Conservation (phyloP, 345 rosid species). For the Acer campestre region DNA sequence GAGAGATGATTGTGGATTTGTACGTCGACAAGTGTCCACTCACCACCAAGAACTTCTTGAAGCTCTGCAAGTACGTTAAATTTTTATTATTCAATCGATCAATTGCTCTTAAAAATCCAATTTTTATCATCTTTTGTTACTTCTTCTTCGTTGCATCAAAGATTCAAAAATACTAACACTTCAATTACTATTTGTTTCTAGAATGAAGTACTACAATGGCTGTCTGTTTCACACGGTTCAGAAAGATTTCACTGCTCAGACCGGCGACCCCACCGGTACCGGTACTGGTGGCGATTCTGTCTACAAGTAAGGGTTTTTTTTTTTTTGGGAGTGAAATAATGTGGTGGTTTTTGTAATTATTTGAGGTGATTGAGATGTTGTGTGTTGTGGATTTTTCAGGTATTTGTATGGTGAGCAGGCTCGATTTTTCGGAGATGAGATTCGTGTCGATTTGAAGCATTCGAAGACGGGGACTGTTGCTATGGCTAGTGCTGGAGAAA, state of each 20-base stretch:
- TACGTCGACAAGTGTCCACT: conserved; percentile 66
- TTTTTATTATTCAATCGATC: too few relatives aligned
- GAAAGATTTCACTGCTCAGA: conserved; percentile 81
- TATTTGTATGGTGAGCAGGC: conserved; percentile 91
- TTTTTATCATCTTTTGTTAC: too few relatives aligned
- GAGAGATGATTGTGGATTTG: conserved; percentile 82
- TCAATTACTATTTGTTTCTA: conserved; percentile 7
- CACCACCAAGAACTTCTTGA: conserved; percentile 89
- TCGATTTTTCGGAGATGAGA: conserved; percentile 85
- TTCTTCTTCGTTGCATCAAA: not conserved
- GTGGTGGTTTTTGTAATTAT: too few relatives aligned
- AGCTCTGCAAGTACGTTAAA: conserved; percentile 76
- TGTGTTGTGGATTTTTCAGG: conserved; percentile 37
- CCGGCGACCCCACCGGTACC: conserved; percentile 89
- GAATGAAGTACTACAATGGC: conserved; percentile 89
- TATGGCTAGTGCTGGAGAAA: conserved; percentile 97
- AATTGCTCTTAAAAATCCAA: too few relatives aligned
- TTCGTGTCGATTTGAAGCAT: conserved; percentile 87
- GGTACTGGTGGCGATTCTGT: conserved; percentile 88
- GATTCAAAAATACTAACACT: not conserved
- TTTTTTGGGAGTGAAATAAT: not conserved
- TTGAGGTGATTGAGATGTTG: too few relatives aligned
- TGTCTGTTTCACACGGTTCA: conserved; percentile 87
- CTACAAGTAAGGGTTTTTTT: conserved; percentile 52
- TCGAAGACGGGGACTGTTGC: conserved; percentile 82